Conservation (phyloP, 345 rosid genomes). For the Balakata baccata region DNA sequence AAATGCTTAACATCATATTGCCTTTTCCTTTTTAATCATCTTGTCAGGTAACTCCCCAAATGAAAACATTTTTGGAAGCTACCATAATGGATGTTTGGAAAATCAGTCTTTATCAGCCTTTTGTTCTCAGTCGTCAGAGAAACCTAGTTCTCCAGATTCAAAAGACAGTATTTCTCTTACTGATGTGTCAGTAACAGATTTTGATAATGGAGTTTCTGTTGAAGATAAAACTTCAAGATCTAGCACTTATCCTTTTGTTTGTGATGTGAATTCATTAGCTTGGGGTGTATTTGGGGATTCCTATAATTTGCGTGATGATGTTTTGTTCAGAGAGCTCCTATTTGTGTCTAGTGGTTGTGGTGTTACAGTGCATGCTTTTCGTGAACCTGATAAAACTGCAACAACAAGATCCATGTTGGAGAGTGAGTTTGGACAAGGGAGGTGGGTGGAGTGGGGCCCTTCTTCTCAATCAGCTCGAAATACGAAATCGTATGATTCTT, state of each 20-base stretch:
- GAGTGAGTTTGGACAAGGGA: conserved; percentile 54
- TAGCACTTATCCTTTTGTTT: conserved; percentile 48
- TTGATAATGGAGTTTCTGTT: conserved; percentile 38
- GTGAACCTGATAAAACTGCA: conserved; percentile 39
- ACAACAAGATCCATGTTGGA: conserved; percentile 24
- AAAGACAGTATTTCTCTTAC: conserved; percentile 40
- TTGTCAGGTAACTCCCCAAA: conserved; percentile 42
- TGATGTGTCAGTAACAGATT: conserved; percentile 52
- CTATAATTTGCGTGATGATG: conserved; percentile 55
- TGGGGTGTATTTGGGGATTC: conserved; percentile 88
- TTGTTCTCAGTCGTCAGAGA: conserved; percentile 7
- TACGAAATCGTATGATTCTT: conserved; percentile 22
- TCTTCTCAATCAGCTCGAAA: conserved; percentile 22
- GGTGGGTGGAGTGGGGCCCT: conserved; percentile 97
- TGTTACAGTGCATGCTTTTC: conserved; percentile 87
- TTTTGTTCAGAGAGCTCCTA: conserved; percentile 68
- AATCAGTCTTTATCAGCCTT: conserved; percentile 36
- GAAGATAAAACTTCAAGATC: conserved; percentile 35
- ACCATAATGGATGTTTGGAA: conserved; percentile 29
- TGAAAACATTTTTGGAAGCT: conserved; percentile 29
- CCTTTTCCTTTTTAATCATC: conserved; percentile 11
- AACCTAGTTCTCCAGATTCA: conserved; percentile 42
- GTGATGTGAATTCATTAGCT: conserved; percentile 73
- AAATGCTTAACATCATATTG: conserved; percentile 9
- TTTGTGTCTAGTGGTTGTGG: conserved; percentile 64